Conservation (phyloP, 768 basidiomycete genomes). For the Rhodosporidiobolus sp. region DNA sequence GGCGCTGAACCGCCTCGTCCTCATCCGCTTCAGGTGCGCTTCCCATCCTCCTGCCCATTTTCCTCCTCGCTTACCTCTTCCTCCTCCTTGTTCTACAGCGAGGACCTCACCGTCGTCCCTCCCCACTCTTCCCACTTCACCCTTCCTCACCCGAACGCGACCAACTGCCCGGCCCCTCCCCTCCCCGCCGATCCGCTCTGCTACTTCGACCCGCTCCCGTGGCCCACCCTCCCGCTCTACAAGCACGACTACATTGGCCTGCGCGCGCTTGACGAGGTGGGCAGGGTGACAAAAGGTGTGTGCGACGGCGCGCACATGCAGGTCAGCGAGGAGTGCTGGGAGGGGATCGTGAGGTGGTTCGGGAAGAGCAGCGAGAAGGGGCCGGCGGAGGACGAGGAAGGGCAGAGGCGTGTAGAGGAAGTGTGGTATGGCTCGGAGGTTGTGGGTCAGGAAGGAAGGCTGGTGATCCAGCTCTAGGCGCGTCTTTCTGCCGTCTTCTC, state of each 20-base stretch:
- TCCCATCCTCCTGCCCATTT: neutral
- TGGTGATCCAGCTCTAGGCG: constrained; percentile 1
- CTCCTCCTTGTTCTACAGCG: constrained; percentile 23
- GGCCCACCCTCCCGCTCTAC: constrained; percentile 41
- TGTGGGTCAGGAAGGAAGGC: neutral
- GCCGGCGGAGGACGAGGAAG: neutral
- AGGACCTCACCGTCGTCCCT: constrained; percentile 42
- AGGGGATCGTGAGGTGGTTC: constrained; percentile 34
- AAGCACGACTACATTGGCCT: constrained; percentile 45
- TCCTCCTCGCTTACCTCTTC: no score
- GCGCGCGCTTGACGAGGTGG: constrained; percentile 33
- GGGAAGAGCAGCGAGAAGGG: neutral
- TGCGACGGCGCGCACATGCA: constrained; percentile 47
- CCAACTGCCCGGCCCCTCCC: constrained; percentile 12
- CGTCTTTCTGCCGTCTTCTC: no score
- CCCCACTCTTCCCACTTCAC: constrained; percentile 41
- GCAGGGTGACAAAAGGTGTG: constrained; percentile 18
- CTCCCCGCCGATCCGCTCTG: constrained; percentile 11
- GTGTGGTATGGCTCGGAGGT: neutral
- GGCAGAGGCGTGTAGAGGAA: neutral
- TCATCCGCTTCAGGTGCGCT: constrained; percentile 43
- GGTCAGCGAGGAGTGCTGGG: constrained; percentile 42
- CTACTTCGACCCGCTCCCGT: constrained; percentile 29
- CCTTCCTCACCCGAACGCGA: constrained; percentile 26
- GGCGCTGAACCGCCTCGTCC: constrained; percentile 40